Base-by-base conservation (phyloP, 768 basidiomycete species). In the Lyophyllum semitale region DNA sequence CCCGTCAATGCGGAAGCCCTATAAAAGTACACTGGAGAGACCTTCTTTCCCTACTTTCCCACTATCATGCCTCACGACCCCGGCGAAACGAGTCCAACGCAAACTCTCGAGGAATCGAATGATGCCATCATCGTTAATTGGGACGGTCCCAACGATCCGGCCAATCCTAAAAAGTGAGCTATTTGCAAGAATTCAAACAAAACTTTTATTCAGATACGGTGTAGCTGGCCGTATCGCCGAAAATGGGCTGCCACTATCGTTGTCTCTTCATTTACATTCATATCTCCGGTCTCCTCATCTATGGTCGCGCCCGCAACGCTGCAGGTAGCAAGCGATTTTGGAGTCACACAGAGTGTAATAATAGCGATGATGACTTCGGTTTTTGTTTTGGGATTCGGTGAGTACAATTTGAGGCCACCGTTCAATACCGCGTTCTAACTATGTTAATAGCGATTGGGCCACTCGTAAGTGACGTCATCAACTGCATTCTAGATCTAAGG, bases 161-260 rank as follows among this genome's bases (percentile, higher is more conserved):
- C 63, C n/a, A 85, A 87, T 66, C 85, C 85, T 0, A 80, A 79
- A 68, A 85, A 85, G 84, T 84, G 54, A 32, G 48, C 5, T 1
- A 59, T 11, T 30, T 35, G 8, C 11, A 23, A 51, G 0, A 8
- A 32, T 20, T 23, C 18, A 23, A 46, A n/a, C 13, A 17, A 23
- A 49, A n/a, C n/a, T 18, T 6, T 40, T 27, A 22, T 30, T 33
- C 4, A 15, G 22, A 26, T 30, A n/a, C n/a, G 13, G 27, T 6
- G 40, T 51, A 84, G 88, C 63, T 88, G 88, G 87, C 64, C 74
- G 3, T 78, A 73, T 50, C 73, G 65, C 26, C 72, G 71, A 61
- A 89, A 87, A 75, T 88, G 87, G 88, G 79, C 75, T 0, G 83
- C 82, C 0, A 87, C 85, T 0, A 59, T 78, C n/a, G 76, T 88